These are phyloP conservation scores for Pythium myriotylum DNA, from an alignment of 352 stramenopile species.

Conservation along the genomic window DNA sequence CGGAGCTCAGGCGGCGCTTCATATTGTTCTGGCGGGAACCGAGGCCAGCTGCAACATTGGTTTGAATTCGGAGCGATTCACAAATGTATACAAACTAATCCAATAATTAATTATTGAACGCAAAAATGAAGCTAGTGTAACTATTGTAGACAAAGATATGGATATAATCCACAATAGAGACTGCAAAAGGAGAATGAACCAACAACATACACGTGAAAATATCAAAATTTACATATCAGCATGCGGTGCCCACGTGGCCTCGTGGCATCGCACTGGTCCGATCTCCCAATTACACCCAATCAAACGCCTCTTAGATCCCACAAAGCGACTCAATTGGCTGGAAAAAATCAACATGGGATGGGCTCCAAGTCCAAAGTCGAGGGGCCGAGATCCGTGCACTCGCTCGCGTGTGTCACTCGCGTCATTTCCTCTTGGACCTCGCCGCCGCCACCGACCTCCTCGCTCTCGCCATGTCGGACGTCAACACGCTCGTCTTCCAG, in stretches of 20 bases:
- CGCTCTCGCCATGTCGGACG: constrained; percentile 74
- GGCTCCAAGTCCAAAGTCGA: neutral
- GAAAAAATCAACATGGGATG: constrained; percentile 15
- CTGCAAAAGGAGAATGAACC: too few species aligned
- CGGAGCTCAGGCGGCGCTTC: constrained; percentile 24
- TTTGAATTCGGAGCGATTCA: constrained; percentile 13
- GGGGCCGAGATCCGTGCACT: constrained; percentile 5
- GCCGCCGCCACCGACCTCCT: too few species aligned
- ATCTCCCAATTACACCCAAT: constrained; percentile 16
- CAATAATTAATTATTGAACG: too few species aligned
- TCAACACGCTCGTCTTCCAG: constrained; percentile 94
- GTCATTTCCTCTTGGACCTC: constrained; percentile 24
- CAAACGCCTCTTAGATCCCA: neutral
- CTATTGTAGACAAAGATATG: too few species aligned
- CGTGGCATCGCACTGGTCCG: constrained; percentile 16
- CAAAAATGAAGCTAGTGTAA: too few species aligned
- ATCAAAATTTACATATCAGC: constrained; percentile 2
- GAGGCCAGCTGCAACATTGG: constrained; percentile 11
- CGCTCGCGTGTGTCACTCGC: constrained; percentile 14
- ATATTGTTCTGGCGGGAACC: constrained; percentile 13
- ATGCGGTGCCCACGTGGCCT: constrained; percentile 22
- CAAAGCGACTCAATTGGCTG: constrained; percentile 14
- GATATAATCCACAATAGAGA: too few species aligned
- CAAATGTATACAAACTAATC: neutral
- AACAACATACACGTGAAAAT: constrained; percentile 1